Percentiles rank a stretch among this genome's conserved stretches.
These are phyloP conservation scores for Coniophora puteana DNA, from an alignment of 1,284 basidiomycete species.

Conservation along the genomic window DNA sequence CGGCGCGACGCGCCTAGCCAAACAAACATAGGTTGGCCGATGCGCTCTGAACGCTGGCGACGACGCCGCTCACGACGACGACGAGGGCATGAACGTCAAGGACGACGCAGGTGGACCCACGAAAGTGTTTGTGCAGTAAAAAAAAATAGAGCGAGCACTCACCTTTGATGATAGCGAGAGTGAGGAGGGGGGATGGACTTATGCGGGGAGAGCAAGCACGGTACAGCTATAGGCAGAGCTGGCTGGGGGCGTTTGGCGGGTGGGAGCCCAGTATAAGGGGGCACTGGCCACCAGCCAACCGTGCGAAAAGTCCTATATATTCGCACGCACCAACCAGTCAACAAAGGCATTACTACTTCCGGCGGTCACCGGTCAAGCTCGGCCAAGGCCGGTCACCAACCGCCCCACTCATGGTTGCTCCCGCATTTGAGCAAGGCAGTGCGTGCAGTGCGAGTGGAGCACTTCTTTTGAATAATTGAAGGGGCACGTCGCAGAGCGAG, in stretches of 20 bases:
- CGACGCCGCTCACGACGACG: conserved; percentile 12
- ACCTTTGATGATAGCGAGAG: conserved; percentile 30
- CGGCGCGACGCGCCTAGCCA: conserved; percentile 31
- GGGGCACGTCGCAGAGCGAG: too few species aligned
- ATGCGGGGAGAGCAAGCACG: conserved; percentile 29
- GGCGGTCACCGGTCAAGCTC: conserved; percentile 21
- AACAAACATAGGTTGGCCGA: conserved; percentile 23
- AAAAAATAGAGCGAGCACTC: conserved; percentile 17
- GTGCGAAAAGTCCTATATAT: conserved; percentile 33
- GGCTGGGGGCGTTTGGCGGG: conserved; percentile 31
- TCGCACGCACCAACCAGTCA: conserved; percentile 32
- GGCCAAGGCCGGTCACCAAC: conserved; percentile 1
- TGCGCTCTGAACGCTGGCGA: background rate
- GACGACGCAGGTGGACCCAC: conserved; percentile 21
- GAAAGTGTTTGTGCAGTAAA: conserved; percentile 17
- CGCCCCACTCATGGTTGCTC: too few species aligned
- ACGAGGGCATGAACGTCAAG: conserved; percentile 7
- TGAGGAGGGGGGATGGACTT: conserved; percentile 25
- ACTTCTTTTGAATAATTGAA: too few species aligned
- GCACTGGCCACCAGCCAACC: conserved; percentile 25
- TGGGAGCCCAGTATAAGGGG: conserved; percentile 35
- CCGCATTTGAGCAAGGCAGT: too few species aligned
- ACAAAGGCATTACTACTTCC: conserved; percentile 18
- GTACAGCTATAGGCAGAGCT: conserved; percentile 35
- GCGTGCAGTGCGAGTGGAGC: too few species aligned